Evolutionary conservation across 345 rosid genomes (phyloP), one percentile per base, ranked within the genome.

Genomic region (Anastatica hierochuntica): DNA sequence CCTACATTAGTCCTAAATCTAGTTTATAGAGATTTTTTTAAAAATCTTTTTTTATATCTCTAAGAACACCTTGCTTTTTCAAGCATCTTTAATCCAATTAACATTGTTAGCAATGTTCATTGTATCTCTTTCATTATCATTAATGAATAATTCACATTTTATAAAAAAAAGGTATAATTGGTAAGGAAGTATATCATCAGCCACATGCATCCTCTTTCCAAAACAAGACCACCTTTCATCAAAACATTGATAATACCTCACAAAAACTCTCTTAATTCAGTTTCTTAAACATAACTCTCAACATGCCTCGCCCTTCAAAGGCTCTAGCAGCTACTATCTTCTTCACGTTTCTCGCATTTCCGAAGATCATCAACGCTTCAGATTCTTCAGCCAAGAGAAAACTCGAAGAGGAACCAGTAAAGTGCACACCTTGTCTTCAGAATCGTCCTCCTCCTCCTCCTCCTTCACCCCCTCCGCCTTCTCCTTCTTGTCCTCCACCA

Each of bases 381-480:
- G 64, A 49, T 30, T 43, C 61, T 29, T 10, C 52, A 20, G 0
- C 31, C 29, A 6, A 8, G 8, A 40, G 56, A 47, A 54, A 46
- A 35, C 62, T 60, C 20, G 47, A 68, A 1, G 58, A 48, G 33
- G 73, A 52, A 10, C 71, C 61, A 13, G 45, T 57, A 37, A 77
- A 82, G 58, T 82, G 84, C 41, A n/a, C 59, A 15, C 76, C 84
- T 0, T 82, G 88, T 14, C 43, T 44, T 43, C 72, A 73, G 29
- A 74, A 58, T 27, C n/a, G 53, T 5, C 71, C 75, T 0, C 76
- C 73, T 3, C 70, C 73, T 1, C 69, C 80, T 0, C 43, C 68
- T 17, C 76, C 69, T 10, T 69, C 64, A 42, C 66, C 69, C 10
- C 71, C 73, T 8, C 49, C 61, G 31, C 67, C n/a, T 21, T 27